phyloP scores from a whole-genome alignment of 768 basidiomycete genomes.

The Scleroderma bovista region DNA sequence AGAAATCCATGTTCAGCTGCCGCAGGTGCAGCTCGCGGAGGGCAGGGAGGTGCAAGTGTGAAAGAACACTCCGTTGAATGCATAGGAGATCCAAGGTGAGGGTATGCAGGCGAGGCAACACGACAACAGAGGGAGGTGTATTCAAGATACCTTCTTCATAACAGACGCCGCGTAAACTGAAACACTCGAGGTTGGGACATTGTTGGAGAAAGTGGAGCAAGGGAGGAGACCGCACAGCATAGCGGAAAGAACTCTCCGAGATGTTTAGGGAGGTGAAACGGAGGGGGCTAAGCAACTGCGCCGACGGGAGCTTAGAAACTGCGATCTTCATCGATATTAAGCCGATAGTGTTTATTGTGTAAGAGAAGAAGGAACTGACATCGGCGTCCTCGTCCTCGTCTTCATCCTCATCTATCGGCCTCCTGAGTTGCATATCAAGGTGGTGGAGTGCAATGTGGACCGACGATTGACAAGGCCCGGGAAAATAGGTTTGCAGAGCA shows the following conservation, averaged over 20 bases:
- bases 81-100: conserved; percentile 56
- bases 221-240: conserved; percentile 39
- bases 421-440: conserved; percentile 19
- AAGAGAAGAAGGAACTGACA: conserved; percentile 23
- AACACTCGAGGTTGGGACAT: conserved; percentile 56
- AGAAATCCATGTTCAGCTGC: conserved; percentile 61
- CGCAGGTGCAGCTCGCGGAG: conserved; percentile 58
- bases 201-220: conserved; percentile 56
- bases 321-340: conserved; percentile 44
- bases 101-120: conserved; percentile 54
- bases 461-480: conserved; percentile 16
- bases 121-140: conserved; percentile 35
- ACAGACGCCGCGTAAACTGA: conserved; percentile 51
- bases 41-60: conserved; percentile 54
- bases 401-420: conserved; percentile 15
- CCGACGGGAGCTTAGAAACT: conserved; percentile 45
- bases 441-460: conserved; percentile 23
- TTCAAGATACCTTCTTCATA: conserved; percentile 35
- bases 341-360: conserved; percentile 32
- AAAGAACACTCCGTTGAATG: conserved; percentile 59
- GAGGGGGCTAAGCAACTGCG: conserved; percentile 40
- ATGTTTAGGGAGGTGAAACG: conserved; percentile 55
- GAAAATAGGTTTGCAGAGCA: conserved; percentile 24
- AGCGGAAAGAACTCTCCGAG: conserved; percentile 39
- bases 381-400: conserved; percentile 12